Evolutionary conservation across 495 filamentous ascomycete species (phyloP), one percentile per base, ranked within the genome.

Genomic region (Penicillium ochrochloron): DNA sequence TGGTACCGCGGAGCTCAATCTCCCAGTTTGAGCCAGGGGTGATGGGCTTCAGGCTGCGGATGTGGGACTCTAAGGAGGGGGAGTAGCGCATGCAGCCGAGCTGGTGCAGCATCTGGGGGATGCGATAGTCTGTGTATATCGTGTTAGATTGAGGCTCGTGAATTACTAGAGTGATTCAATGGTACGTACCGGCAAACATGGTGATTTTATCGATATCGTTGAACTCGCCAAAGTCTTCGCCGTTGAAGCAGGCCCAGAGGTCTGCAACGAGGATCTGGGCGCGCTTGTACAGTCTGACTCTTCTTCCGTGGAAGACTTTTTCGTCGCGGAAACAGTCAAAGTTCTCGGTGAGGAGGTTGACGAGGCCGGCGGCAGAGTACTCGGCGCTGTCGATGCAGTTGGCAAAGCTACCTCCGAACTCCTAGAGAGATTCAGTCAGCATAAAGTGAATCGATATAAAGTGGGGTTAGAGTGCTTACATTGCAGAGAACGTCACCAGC

Each of bases 231-330:
- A 88, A 93, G 25, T 84, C 77, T 64, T 90, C 81, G 35, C 92
- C 92, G 53, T 95, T 86, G 70, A 97, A 97, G 63, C 92, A 94
- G 12, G 94, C 94, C 94, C 94, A 98, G 4, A 97, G 71, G 70
- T 99, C 95, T 46, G 96, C 96, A 19, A 96, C 92, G 15, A 97
- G 84, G 59, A 98, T 98, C 80, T 99, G 95, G 3, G 95, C 93
- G 10, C 95, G 88, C 75, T 98, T 98, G 71, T 94, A 87, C 64
- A 99, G 83, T 21, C 91, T 90, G 4, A 98, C 86, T 21, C 82
- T 83, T n/a, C 85, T 84, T 8, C 87, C 85, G 55, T 93, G 87
- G 75, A 92, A 96, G 12, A 69, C 67, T 44, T 85, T 83, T 68
- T 91, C 91, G 69, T 99, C 95, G 33, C 89, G 82, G 80, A 99